phyloP scores from a whole-genome alignment of 768 basidiomycete genomes.

The Daedaleopsis sinensis region DNA sequence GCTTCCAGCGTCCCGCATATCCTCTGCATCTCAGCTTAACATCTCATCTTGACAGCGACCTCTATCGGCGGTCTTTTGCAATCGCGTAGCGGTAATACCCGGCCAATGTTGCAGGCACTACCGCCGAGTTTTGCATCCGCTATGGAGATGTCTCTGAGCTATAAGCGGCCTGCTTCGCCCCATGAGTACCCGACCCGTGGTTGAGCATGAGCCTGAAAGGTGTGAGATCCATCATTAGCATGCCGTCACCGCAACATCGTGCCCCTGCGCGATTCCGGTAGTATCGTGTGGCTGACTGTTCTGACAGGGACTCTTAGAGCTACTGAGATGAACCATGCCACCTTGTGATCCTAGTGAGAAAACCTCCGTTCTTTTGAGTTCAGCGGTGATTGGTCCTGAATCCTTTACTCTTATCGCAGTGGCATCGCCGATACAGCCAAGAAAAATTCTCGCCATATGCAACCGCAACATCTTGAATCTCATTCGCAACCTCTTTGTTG shows the following conservation, averaged over 20 bases:
- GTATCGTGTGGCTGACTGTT: neutral
- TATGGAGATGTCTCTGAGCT: neutral
- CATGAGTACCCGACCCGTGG: neutral
- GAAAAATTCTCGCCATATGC: neutral
- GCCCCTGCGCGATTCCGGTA: neutral
- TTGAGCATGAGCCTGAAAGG: neutral
- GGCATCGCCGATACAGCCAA: neutral
- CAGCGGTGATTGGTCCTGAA: conserved; percentile 5
- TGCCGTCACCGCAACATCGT: neutral
- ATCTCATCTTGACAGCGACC: neutral
- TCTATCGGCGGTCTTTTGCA: neutral
- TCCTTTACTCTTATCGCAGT: neutral
- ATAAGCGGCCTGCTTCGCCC: neutral
- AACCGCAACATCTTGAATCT: neutral
- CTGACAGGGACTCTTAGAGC: neutral
- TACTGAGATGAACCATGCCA: neutral
- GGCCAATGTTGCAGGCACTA: neutral
- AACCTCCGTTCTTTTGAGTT: neutral
- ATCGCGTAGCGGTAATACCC: neutral
- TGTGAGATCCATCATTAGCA: neutral
- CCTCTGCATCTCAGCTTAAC: neutral
- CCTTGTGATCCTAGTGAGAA: conserved; percentile 5
- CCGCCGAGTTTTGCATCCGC: neutral
- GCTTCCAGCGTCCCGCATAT: neutral
- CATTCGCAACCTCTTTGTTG: neutral